A percentile compares a stretch with the other conserved stretches of the same genome.
These are phyloP conservation scores for Paradendryphiella salina DNA, from an alignment of 2,329 filamentous ascomycete species.

Conservation along the genomic window DNA sequence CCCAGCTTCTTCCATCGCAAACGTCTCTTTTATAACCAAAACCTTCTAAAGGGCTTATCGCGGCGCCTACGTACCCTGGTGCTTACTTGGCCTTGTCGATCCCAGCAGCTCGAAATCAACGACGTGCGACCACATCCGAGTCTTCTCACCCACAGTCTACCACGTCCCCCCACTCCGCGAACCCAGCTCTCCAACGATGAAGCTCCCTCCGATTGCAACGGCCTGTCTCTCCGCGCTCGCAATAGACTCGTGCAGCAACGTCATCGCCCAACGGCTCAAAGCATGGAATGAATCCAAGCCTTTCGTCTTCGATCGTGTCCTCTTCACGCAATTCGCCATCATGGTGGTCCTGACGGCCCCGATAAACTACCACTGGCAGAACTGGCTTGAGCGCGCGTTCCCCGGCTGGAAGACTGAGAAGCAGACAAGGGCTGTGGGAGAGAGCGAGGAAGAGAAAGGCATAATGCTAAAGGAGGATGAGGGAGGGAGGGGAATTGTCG, in stretches of 20 bases:
- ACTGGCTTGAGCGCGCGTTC: slow-evolving; percentile 73
- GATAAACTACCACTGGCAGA: slow-evolving; percentile 86
- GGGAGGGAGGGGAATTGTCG: slow-evolving; percentile 29
- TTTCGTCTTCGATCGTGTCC: slow-evolving; percentile 45
- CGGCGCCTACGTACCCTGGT: neutral
- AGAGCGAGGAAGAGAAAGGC: slow-evolving; percentile 38
- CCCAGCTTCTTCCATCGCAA: neutral
- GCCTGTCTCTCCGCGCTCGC: slow-evolving; percentile 42
- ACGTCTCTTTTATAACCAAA: neutral
- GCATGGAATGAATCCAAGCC: slow-evolving; percentile 41
- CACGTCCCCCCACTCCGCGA: neutral
- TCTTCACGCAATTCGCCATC: slow-evolving; percentile 51
- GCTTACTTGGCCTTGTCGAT: slow-evolving; percentile 3
- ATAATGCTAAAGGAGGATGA: slow-evolving; percentile 34
- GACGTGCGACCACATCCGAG: neutral
- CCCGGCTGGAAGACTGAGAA: slow-evolving; percentile 58
- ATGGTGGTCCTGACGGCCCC: slow-evolving; percentile 74
- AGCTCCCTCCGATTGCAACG: slow-evolving; percentile 40
- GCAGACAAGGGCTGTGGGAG: slow-evolving; percentile 17
- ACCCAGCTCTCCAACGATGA: slow-evolving; percentile 19
- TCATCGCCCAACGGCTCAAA: slow-evolving; percentile 45
- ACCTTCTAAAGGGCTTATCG: neutral
- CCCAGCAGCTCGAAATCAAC: slow-evolving; percentile 3
- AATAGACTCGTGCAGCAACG: slow-evolving; percentile 45
- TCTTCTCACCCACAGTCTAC: neutral